Evolutionary conservation across 352 stramenopile species (phyloP).

Genomic region (Pythium myriotylum): DNA sequence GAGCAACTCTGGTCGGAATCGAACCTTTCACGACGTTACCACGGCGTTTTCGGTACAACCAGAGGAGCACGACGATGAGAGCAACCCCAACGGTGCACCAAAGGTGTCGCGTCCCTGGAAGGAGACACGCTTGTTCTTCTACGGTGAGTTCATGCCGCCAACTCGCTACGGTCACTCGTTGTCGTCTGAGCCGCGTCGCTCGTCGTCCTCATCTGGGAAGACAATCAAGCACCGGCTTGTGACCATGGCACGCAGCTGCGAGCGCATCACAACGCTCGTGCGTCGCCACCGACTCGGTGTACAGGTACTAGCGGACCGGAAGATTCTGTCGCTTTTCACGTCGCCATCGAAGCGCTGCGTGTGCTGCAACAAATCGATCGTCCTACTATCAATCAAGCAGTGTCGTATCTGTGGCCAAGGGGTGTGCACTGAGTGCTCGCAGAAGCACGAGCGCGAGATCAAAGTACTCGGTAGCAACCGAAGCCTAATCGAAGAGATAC

Average conservation of each 20-base stretch:
- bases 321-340: slow-evolving; percentile 29
- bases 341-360: slow-evolving; percentile 48
- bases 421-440: slow-evolving; percentile 52
- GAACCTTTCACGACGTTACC: slow-evolving; percentile 15
- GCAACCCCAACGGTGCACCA: not conserved
- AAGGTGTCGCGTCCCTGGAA: not conserved
- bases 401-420: slow-evolving; percentile 65
- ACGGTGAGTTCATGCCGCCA: slow-evolving; percentile 19
- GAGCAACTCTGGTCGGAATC: not conserved
- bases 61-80: not conserved
- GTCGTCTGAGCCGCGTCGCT: not conserved
- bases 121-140: slow-evolving; percentile 15
- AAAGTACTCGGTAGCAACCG: not conserved
- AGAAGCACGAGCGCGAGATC: slow-evolving; percentile 28
- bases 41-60: slow-evolving; percentile 1
- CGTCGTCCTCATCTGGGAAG: not conserved
- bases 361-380: slow-evolving; percentile 47
- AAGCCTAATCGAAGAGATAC: slow-evolving; percentile 15
- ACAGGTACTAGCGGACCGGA: slow-evolving; percentile 44
- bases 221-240: slow-evolving; percentile 18
- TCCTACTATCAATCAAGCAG: slow-evolving; percentile 38
- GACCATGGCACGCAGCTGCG: slow-evolving; percentile 10
- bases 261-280: slow-evolving; percentile 43
- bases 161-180: not conserved
- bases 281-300: slow-evolving; percentile 58